Percentiles rank a stretch among this genome's conserved stretches.
These are phyloP conservation scores for Parmelia sp. DNA, from an alignment of 495 filamentous ascomycete species.

Conservation along the genomic window DNA sequence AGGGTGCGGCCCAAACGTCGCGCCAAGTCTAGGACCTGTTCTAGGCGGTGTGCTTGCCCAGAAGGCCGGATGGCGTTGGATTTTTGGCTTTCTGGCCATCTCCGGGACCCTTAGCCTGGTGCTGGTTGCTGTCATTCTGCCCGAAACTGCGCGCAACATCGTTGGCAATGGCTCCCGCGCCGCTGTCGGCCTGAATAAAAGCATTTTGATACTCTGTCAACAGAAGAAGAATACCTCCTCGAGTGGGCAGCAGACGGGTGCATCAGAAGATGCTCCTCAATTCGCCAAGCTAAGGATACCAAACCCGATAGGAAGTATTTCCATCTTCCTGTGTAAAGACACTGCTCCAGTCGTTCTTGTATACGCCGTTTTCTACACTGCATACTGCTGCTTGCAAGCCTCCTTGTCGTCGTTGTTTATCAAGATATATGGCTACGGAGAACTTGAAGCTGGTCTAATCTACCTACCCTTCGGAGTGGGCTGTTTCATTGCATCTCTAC, in stretches of 20 bases:
- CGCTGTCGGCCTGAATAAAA: constrained; percentile 27
- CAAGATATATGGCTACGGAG: constrained; percentile 36
- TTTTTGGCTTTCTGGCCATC: constrained; percentile 44
- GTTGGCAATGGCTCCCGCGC: constrained; percentile 58
- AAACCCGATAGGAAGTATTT: constrained; percentile 13
- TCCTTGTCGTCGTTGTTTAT: constrained; percentile 17
- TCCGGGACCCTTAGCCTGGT: constrained; percentile 30
- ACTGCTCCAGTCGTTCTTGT: constrained; percentile 13
- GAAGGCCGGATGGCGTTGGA: constrained; percentile 38
- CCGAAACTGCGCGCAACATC: constrained; percentile 51
- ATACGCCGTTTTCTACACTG: constrained; percentile 16
- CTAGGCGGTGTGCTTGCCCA: constrained; percentile 40
- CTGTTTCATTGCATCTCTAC: constrained; percentile 38
- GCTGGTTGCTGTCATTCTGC: constrained; percentile 32
- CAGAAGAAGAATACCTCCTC: not conserved
- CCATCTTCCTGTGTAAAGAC: constrained; percentile 16
- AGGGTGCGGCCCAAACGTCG: constrained; percentile 1
- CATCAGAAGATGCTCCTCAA: not conserved
- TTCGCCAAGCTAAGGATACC: not conserved
- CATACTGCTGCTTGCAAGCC: constrained; percentile 21
- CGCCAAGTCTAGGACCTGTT: constrained; percentile 38
- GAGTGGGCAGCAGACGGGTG: not conserved
- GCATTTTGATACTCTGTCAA: not conserved
- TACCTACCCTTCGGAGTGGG: constrained; percentile 46
- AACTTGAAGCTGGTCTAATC: constrained; percentile 42